A percentile compares a stretch with the other conserved stretches of the same genome.
Evolutionary conservation across 2,329 filamentous ascomycete species (phyloP).

Genomic region (Xylariaceae sp.): DNA sequence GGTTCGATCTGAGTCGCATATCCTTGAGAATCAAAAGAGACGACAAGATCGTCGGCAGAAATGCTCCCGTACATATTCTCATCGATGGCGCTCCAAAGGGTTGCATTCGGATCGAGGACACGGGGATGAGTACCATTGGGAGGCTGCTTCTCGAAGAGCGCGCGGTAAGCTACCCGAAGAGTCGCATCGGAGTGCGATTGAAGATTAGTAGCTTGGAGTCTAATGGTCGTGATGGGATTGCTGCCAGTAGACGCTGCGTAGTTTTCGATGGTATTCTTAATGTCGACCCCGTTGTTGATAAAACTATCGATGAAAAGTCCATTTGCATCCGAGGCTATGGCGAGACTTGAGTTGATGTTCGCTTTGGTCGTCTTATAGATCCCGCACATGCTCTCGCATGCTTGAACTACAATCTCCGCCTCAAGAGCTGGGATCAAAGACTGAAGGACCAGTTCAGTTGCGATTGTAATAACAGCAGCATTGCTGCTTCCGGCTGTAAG

Average conservation of each 20-base stretch:
- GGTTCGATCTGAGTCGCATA: no score
- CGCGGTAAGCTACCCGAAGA: constrained; percentile 6
- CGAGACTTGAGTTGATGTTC: constrained; percentile 8
- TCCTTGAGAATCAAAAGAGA: no score
- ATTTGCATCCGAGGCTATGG: constrained; percentile 8
- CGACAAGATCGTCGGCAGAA: no score
- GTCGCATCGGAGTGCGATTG: background rate
- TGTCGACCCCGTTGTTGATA: constrained; percentile 7
- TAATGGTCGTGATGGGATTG: background rate
- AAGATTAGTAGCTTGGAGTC: constrained; percentile 8
- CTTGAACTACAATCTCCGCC: background rate
- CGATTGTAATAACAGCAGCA: background rate
- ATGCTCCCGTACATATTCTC: no score
- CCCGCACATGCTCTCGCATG: constrained; percentile 2
- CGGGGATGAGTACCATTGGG: no score
- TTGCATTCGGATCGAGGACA: no score
- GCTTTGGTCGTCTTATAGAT: constrained; percentile 4
- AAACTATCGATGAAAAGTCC: constrained; percentile 7
- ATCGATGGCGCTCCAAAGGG: no score
- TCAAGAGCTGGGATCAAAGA: constrained; percentile 10
- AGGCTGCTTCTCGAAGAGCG: constrained; percentile 10
- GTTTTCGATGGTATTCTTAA: constrained; percentile 1
- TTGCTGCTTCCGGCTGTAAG: constrained; percentile 8
- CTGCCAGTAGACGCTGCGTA: constrained; percentile 8
- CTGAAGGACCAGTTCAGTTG: constrained; percentile 11